A percentile compares a stretch with the other conserved stretches of the same genome.
These are phyloP conservation scores for Arthrobotrys sinensis DNA, from an alignment of 2,329 filamentous ascomycete species.

Conservation along the genomic window DNA sequence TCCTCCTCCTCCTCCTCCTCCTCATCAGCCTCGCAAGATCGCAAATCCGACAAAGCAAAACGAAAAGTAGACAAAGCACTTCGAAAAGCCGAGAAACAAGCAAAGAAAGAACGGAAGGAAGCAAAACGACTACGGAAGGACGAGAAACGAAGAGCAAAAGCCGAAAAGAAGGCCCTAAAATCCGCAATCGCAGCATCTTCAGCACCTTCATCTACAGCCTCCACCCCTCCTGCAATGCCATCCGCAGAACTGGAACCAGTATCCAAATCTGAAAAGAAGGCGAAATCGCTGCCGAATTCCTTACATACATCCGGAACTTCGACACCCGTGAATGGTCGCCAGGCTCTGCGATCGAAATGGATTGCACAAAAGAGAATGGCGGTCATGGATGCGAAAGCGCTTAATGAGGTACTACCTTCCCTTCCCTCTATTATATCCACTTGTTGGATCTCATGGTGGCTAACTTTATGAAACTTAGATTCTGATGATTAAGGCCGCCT, in stretches of 20 bases:
- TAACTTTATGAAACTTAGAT: conserved; percentile 36
- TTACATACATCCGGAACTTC: conserved; percentile 68
- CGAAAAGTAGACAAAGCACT: conserved; percentile 72
- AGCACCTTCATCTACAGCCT: conserved; percentile 65
- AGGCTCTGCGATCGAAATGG: conserved; percentile 83
- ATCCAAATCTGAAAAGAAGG: conserved; percentile 30
- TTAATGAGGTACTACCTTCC: conserved; percentile 77
- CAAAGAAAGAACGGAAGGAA: conserved; percentile 67
- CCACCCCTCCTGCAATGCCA: conserved; percentile 66
- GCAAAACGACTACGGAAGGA: conserved; percentile 65
- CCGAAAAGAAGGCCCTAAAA: conserved; percentile 56
- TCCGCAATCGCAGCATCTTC: conserved; percentile 60
- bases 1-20: conserved; percentile 68
- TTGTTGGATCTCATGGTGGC: neutral
- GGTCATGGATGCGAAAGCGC: conserved; percentile 82
- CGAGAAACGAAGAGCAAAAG: conserved; percentile 53
- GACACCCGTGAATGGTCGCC: conserved; percentile 74
- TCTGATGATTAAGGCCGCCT: conserved; percentile 57
- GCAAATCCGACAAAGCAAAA: conserved; percentile 68
- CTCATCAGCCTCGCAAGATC: conserved; percentile 65
- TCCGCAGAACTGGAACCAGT: conserved; percentile 4
- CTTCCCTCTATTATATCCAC: neutral
- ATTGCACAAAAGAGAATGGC: conserved; percentile 91
- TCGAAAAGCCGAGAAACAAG: conserved; percentile 69
- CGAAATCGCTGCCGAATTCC: conserved; percentile 49